These are phyloP conservation scores for Keqinozyma sinolaborantium DNA, from an alignment of 1,139 yeast species.

Conservation along the genomic window DNA sequence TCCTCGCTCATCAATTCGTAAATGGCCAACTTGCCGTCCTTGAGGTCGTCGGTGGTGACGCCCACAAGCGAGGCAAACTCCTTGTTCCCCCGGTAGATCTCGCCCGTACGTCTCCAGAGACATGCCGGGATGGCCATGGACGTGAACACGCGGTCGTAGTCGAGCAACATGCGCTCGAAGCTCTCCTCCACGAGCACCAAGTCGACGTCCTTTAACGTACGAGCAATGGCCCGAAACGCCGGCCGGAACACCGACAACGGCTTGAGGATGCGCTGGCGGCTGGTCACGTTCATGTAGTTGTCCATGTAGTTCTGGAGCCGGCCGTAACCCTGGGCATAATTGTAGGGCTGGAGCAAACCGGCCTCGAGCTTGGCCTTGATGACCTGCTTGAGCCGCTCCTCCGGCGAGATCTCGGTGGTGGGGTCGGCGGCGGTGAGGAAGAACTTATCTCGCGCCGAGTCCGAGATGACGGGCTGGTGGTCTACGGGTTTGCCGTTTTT, in stretches of 20 bases:
- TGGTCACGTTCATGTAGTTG: constrained; percentile 81
- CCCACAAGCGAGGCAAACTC: constrained; percentile 95
- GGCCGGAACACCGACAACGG: constrained; percentile 88
- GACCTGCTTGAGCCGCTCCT: constrained; percentile 90
- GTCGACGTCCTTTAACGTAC: constrained; percentile 88
- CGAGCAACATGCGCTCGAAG: constrained; percentile 89
- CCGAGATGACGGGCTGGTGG: constrained; percentile 55
- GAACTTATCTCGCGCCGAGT: constrained; percentile 87
- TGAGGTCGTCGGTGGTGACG: constrained; percentile 85
- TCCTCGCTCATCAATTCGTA: constrained; percentile 96
- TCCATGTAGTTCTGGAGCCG: constrained; percentile 90
- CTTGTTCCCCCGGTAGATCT: constrained; percentile 90
- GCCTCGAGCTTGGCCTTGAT: constrained; percentile 94
- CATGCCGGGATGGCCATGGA: constrained; percentile 99
- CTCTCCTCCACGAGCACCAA: constrained; percentile 90
- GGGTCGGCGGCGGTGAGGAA: constrained; percentile 98
- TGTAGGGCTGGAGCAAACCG: constrained; percentile 87
- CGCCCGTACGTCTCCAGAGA: constrained; percentile 96
- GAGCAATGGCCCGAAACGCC: constrained; percentile 90
- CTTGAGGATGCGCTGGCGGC: constrained; percentile 82
- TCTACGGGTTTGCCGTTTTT: constrained; percentile 2
- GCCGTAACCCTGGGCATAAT: constrained; percentile 92
- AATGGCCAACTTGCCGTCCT: constrained; percentile 89
- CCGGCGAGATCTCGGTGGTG: constrained; percentile 90
- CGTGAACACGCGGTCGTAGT: constrained; percentile 92